These are phyloP conservation scores for Solanum medicagineum DNA, from an alignment of 257 asterid species.

Conservation along the genomic window DNA sequence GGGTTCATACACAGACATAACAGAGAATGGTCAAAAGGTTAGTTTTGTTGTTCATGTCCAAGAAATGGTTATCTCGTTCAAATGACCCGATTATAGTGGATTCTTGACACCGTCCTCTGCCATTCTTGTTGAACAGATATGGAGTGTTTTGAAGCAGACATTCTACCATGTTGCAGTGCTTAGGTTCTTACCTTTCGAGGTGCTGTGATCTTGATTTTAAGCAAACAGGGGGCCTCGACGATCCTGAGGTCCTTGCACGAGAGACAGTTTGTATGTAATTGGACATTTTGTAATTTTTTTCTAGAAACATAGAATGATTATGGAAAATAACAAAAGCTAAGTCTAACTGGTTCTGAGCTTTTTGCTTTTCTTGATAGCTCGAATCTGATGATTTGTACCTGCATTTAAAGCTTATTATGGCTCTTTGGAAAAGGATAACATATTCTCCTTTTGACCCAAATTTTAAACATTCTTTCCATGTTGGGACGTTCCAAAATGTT, in stretches of 20 bases:
- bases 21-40: constrained; percentile 86
- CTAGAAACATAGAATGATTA: not conserved
- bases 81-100: not conserved
- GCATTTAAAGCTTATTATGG: not conserved
- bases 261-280: constrained; percentile 92
- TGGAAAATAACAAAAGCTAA: not conserved
- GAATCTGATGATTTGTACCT: not conserved
- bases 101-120: not conserved
- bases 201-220: constrained; percentile 81
- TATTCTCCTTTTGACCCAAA: not conserved
- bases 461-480: not conserved
- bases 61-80: not conserved
- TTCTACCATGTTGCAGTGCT: constrained; percentile 82
- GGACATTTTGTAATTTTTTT: not conserved
- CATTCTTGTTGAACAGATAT: constrained; percentile 39
- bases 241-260: constrained; percentile 92
- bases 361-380: not conserved
- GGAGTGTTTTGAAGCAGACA: constrained; percentile 62
- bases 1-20: constrained; percentile 11
- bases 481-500: not conserved
- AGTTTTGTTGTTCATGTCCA: not conserved
- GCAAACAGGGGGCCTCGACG: constrained; percentile 81
- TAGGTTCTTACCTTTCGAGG: constrained; percentile 77
- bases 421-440: not conserved
- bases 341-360: not conserved